Percentiles rank a stretch among this genome's conserved stretches.
Conservation (phyloP, 805 yeast species). For the Saccharomycopsis malanga region DNA sequence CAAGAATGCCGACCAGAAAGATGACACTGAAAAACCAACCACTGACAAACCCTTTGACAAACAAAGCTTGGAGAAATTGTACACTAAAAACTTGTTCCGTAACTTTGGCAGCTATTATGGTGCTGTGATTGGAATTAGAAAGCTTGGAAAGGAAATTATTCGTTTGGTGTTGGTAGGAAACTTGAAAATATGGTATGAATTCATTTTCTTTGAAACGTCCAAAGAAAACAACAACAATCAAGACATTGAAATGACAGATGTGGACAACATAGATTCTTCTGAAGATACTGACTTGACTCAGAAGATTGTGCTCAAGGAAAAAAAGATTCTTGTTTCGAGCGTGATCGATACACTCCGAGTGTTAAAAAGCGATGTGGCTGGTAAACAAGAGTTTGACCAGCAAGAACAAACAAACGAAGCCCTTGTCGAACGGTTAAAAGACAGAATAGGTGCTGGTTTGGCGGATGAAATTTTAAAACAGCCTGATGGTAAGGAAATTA, state of each 20-base stretch:
- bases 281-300: slow-evolving; percentile 9
- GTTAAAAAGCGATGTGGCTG: slow-evolving; percentile 23
- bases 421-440: slow-evolving; percentile 30
- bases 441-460: slow-evolving; percentile 56
- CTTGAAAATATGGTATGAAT: slow-evolving; percentile 67
- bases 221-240: slow-evolving; percentile 21
- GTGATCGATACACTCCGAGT: slow-evolving; percentile 47
- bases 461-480: slow-evolving; percentile 43
- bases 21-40: slow-evolving; percentile 13
- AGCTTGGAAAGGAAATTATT: slow-evolving; percentile 81
- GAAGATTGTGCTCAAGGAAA: slow-evolving; percentile 37
- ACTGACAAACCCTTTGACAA: neutral
- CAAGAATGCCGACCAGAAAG: neutral
- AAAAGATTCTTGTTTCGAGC: slow-evolving; percentile 40
- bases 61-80: slow-evolving; percentile 7
- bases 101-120: slow-evolving; percentile 83
- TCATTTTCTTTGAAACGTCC: slow-evolving; percentile 39
- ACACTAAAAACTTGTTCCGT: slow-evolving; percentile 9
- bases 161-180: slow-evolving; percentile 81
- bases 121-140: slow-evolving; percentile 75
- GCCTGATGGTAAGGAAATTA: slow-evolving; percentile 42
- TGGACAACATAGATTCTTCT: slow-evolving; percentile 5
- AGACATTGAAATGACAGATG: slow-evolving; percentile 2
- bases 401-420: slow-evolving; percentile 25
- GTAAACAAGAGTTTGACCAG: neutral